Base-by-base conservation (phyloP, 805 yeast genomes). In the Hanseniaspora clermontiae region DNA sequence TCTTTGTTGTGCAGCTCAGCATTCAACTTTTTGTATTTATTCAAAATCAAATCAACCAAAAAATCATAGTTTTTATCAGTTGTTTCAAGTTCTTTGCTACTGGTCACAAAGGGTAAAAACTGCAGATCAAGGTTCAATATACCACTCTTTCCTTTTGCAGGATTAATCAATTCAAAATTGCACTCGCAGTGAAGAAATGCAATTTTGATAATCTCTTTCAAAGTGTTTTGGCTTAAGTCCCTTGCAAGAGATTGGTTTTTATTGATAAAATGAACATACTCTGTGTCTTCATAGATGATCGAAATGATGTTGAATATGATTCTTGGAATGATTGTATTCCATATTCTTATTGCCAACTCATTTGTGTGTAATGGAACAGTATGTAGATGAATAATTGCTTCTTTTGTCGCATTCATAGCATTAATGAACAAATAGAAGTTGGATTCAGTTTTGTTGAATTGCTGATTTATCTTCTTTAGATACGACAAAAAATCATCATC, bases 241-340 rank as follows among this genome's bases (percentile, higher is more conserved):
- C 60, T 59, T 7, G 65, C 64, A n/a, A 46, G 19, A 8, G 51
- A 50, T 1, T 50, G 27, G 15, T 56, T 45, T 17, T 39, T 40
- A 17, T 39, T 38, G n/a, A 20, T 19, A 3, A 68, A 63, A 34
- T 57, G 59, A 12, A 64, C 64, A 43, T 65, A 65, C 14, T 67
- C 67, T 46, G 64, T 63, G 57, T 66, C 64, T 55, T 67, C 70
- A 57, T 64, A 66, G 10, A 67, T 65, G 12, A 68, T 65, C 3
- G 68, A 64, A 10, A 68, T 59, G n/a, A 66, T 61, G 49, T 68
- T 65, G 29, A 68, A 60, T 1, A 68, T 64, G 10, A 68, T 62
- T 48, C 64, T 65, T 17, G 69, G 69, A 15, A 67, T 65, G 20
- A 67, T 56, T 29, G 56, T 49, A 46, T 63, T 63, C 71, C 71